phyloP scores from a whole-genome alignment of 176 grass and related monocot species.

The Elymus sibiricus region DNA sequence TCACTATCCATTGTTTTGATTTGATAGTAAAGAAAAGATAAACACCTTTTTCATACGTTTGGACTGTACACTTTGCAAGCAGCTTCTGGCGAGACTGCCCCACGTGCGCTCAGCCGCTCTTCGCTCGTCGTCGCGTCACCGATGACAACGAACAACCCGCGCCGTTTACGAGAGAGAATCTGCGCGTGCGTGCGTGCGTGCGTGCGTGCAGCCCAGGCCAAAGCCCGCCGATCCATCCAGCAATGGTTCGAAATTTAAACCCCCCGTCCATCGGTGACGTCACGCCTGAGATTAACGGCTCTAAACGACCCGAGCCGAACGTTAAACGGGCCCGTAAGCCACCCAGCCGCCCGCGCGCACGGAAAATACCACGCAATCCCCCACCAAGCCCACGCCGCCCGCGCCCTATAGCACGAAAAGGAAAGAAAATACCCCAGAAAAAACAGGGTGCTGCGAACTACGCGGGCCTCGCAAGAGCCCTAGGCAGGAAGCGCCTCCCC shows the following conservation, averaged over 20 bases:
- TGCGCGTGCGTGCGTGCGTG: no score
- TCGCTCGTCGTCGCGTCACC: background rate
- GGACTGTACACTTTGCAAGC: no score
- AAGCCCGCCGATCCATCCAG: no score
- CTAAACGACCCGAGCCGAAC: background rate
- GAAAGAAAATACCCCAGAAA: background rate
- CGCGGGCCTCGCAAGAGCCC: slow-evolving; percentile 31
- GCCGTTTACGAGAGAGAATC: no score
- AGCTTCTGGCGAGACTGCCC: background rate
- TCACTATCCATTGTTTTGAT: no score
- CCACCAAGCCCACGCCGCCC: background rate
- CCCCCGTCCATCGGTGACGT: background rate
- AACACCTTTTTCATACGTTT: no score
- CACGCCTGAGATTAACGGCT: background rate
- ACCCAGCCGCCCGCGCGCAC: background rate
- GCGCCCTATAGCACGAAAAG: background rate
- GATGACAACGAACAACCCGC: background rate
- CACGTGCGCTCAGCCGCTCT: slow-evolving; percentile 7
- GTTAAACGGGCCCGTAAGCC: background rate
- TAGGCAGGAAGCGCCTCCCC: background rate
- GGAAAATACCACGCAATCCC: background rate
- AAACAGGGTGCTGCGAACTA: background rate
- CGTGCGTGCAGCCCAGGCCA: no score
- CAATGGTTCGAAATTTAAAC: no score
- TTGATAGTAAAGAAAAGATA: no score